Evolutionary conservation across 148 eudicot genomes (phyloP), one percentile per base, ranked within the genome.

Genomic region (Chenopodium berlandieri): DNA sequence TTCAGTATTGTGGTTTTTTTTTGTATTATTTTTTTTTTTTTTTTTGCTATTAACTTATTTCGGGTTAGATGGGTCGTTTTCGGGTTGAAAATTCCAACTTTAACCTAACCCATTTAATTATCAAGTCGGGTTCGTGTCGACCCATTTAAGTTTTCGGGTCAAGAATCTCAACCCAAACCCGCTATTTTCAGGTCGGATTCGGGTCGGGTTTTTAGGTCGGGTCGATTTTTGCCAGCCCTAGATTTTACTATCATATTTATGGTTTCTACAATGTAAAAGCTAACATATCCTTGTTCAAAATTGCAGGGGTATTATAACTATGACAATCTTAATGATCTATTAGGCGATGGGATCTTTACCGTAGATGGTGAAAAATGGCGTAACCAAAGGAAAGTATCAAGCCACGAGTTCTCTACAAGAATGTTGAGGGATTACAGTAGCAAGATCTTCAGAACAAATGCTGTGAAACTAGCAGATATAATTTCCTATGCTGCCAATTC

Each of bases 291-390:
- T 67, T 30, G 22, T 27, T 3, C 0, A 31, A 56, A 70, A 54
- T 76, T 85, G 78, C 89, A 91, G 93, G 97, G 97, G 50, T 62
- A 23, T 76, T 71, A 90, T 69, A 86, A 75, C 82, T 85, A 90
- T 62, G 72, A 32, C 71, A 87, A 81, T 52, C 73, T 91, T 34
- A 89, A 74, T 4, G 91, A 86, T 83, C 86, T 93, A 25, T 85
- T 93, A 34, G 97, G 97, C 11, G 94, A 93, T 77, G 94, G 97
- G 54, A 93, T 93, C 71, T 91, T 93, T 74, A 56, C 91, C 0
- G 97, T 93, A 32, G 97, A 93, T 72, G 94, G 93, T 46, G 92
- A 92, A 1, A 91, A 88, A 56, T 94, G 98, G 96, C 87, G 89
- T 47, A 78, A 87, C 64, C 98, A 92, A 82, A 87, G 98, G 80